A percentile compares a stretch with the other conserved stretches of the same genome.
These are phyloP conservation scores for Boehmeria nivea DNA, from an alignment of 306 rosid genomes.

Conservation along the genomic window DNA sequence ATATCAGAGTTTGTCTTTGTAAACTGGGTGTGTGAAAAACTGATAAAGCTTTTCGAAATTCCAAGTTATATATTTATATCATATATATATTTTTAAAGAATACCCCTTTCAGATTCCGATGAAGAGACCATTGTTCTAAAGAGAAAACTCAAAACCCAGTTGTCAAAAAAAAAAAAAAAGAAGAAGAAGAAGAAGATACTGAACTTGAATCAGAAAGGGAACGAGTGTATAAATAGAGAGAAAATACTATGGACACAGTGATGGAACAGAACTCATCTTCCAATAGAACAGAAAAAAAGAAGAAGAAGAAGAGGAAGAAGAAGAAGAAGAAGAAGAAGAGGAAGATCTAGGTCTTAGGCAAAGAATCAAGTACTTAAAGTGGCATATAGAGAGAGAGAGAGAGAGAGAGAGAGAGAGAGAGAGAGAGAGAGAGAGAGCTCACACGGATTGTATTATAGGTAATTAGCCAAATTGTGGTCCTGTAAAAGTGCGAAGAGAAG, in stretches of 20 bases:
- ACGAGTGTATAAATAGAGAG: too few species aligned
- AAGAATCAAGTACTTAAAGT: neutral
- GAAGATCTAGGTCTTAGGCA: slow-evolving; percentile 32
- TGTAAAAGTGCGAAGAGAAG: slow-evolving; percentile 35
- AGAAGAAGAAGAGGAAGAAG: neutral
- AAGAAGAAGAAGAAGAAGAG: neutral
- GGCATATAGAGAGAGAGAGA: neutral
- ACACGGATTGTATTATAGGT: slow-evolving; percentile 4
- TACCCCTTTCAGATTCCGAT: slow-evolving; percentile 13
- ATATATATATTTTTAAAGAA: neutral
- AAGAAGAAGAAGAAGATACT: neutral
- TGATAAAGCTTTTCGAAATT: too few species aligned
- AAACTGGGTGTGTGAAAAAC: too few species aligned
- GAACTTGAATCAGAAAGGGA: too few species aligned
- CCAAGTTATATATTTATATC: too few species aligned
- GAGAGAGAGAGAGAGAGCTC: slow-evolving; percentile 22
- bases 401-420: neutral
- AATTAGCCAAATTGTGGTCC: slow-evolving; percentile 7
- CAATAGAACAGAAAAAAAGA: too few species aligned
- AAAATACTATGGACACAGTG: too few species aligned
- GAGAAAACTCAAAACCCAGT: too few species aligned
- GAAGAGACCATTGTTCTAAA: neutral
- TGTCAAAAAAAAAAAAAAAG: neutral
- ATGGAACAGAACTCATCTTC: too few species aligned
- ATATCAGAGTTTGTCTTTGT: too few species aligned